Evolutionary conservation across 2,329 filamentous ascomycete genomes (phyloP).

Genomic region (Diplodia seriata): DNA sequence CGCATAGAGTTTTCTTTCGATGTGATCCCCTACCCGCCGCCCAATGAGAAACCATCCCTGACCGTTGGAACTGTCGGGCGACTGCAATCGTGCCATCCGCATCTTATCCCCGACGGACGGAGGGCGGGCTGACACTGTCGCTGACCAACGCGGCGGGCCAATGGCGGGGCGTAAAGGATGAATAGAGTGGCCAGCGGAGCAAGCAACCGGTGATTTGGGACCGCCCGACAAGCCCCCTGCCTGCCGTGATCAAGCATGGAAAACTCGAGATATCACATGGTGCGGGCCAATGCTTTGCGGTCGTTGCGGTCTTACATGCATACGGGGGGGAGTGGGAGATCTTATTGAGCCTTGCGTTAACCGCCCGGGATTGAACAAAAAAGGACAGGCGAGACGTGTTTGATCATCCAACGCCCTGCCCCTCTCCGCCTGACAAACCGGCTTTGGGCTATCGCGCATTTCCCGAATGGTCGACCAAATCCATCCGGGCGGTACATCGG

Average conservation of each 20-base stretch:
- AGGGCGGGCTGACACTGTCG: neutral
- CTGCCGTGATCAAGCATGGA: neutral
- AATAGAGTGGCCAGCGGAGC: neutral
- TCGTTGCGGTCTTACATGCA: slow-evolving; percentile 19
- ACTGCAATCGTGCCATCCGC: neutral
- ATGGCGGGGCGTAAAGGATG: neutral
- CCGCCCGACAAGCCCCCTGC: neutral
- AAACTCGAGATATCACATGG: slow-evolving; percentile 3
- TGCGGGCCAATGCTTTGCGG: neutral
- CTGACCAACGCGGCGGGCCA: neutral
- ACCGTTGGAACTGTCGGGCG: neutral
- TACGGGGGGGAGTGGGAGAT: neutral
- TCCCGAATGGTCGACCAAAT: neutral
- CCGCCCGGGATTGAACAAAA: neutral
- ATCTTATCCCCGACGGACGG: neutral
- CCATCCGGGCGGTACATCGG: neutral
- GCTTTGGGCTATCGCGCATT: neutral
- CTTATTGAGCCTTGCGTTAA: neutral
- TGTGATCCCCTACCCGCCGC: neutral
- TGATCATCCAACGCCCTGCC: neutral
- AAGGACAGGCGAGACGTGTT: neutral
- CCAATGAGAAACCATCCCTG: neutral
- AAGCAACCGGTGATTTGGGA: neutral
- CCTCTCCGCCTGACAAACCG: neutral
- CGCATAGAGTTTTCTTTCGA: slow-evolving; percentile 9